Conservation (phyloP, 1,284 basidiomycete genomes). For the Termitomyces sp. region DNA sequence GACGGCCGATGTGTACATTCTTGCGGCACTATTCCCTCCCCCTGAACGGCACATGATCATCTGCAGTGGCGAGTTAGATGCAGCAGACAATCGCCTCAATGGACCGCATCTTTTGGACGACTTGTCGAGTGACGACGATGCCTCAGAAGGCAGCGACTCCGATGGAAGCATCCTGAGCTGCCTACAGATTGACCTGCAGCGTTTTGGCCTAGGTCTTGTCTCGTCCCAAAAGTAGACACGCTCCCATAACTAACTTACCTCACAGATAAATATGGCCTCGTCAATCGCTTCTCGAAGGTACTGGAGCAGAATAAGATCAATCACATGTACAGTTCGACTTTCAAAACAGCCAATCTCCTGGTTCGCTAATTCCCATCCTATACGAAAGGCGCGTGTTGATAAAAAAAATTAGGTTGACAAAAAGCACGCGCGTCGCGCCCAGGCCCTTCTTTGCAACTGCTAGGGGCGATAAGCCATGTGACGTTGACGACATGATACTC, state of each 20-base stretch:
- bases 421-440: conserved; percentile 37
- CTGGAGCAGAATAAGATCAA: conserved; percentile 69
- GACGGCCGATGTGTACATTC: conserved; percentile 56
- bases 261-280: conserved; percentile 69
- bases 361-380: conserved; percentile 32
- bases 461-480: conserved; percentile 17
- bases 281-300: conserved; percentile 70
- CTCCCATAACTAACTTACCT: conserved; percentile 1
- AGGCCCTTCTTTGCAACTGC: conserved; percentile 38
- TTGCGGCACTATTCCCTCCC: conserved; percentile 61
- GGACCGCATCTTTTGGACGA: conserved; percentile 29
- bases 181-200: conserved; percentile 64
- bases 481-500: neutral
- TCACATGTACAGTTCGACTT: conserved; percentile 82
- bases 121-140: conserved; percentile 27
- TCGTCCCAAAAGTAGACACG: neutral
- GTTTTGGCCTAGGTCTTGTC: conserved; percentile 60
- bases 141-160: conserved; percentile 30
- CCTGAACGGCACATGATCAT: conserved; percentile 70
- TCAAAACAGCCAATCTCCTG: conserved; percentile 78
- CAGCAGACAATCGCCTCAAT: conserved; percentile 38
- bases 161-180: conserved; percentile 46
- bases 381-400: neutral
- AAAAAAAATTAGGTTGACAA: conserved; percentile 35
- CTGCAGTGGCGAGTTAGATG: conserved; percentile 61